Evolutionary conservation across 225 moss, liverwort and hornwort genomes (phyloP).

Genomic region (Climacium dendroides): DNA sequence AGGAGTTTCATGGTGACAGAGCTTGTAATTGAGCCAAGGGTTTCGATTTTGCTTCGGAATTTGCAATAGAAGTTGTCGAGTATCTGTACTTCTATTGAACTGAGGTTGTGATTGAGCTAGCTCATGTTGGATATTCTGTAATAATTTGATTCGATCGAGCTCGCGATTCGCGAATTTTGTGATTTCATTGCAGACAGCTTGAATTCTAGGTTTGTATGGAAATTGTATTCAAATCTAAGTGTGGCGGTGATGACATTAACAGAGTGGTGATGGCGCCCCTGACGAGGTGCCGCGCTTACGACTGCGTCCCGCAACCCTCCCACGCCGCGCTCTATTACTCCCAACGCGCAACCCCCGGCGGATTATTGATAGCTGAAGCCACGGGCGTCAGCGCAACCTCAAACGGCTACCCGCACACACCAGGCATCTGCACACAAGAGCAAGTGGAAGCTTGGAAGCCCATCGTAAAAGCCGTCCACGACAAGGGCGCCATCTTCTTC

Average conservation of each 20-base stretch:
- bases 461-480: slow-evolving; percentile 23
- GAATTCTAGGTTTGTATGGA: too few relatives aligned
- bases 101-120: background rate
- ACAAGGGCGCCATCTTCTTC: slow-evolving; percentile 23
- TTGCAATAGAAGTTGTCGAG: background rate
- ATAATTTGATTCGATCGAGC: background rate
- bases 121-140: background rate
- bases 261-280: slow-evolving; percentile 51
- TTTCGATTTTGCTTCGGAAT: background rate
- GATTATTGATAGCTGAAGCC: slow-evolving; percentile 38
- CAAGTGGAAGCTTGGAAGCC: slow-evolving; percentile 37
- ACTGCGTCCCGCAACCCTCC: slow-evolving; percentile 25
- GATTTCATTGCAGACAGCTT: background rate
- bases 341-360: slow-evolving; percentile 35
- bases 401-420: slow-evolving; percentile 7
- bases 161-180: background rate
- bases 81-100: background rate
- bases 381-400: slow-evolving; percentile 13
- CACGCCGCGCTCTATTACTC: slow-evolving; percentile 34
- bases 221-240: background rate
- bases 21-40: background rate
- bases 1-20: too few relatives aligned
- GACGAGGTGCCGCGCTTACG: slow-evolving; percentile 36
- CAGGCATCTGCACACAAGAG: slow-evolving; percentile 23
- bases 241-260: background rate